Evolutionary conservation across 495 filamentous ascomycete genomes (phyloP).

Genomic region (Penicillium samsonianum): DNA sequence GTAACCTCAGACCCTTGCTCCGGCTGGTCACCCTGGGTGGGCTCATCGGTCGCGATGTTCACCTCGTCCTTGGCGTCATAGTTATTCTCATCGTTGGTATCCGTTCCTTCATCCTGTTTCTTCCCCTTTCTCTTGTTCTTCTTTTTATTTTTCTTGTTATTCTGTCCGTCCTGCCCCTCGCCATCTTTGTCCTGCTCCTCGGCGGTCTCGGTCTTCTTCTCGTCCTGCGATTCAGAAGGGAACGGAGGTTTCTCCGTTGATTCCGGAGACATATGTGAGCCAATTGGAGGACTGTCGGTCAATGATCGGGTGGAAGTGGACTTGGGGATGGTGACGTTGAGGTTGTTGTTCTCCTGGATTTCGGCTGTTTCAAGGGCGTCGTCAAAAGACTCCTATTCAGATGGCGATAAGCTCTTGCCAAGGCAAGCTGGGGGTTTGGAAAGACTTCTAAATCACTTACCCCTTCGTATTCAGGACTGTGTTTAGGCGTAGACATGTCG

Average conservation of each 20-base stretch:
- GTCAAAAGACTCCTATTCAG: constrained; percentile 69
- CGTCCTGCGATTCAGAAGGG: constrained; percentile 34
- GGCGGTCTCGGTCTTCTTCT: constrained; percentile 25
- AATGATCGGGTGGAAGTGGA: constrained; percentile 47
- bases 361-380: constrained; percentile 64
- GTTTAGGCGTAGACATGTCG: constrained; percentile 42
- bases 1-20: constrained; percentile 23
- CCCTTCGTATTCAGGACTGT: constrained; percentile 53
- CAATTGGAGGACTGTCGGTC: constrained; percentile 49
- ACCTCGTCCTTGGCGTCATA: constrained; percentile 14
- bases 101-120: neutral
- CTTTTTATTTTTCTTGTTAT: constrained; percentile 22
- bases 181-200: constrained; percentile 34
- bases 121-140: constrained; percentile 7
- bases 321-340: constrained; percentile 39
- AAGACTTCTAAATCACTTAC: constrained; percentile 32
- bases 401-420: constrained; percentile 14
- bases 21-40: constrained; percentile 22
- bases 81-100: constrained; percentile 6
- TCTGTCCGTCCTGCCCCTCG: constrained; percentile 24
- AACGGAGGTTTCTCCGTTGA: constrained; percentile 38
- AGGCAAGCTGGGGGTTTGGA: neutral
- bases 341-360: constrained; percentile 27
- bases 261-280: constrained; percentile 39
- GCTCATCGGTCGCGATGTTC: constrained; percentile 14